These are phyloP conservation scores for Paramecium biaurelia DNA, from an alignment of 73 alveolate genomes.

Conservation along the genomic window DNA sequence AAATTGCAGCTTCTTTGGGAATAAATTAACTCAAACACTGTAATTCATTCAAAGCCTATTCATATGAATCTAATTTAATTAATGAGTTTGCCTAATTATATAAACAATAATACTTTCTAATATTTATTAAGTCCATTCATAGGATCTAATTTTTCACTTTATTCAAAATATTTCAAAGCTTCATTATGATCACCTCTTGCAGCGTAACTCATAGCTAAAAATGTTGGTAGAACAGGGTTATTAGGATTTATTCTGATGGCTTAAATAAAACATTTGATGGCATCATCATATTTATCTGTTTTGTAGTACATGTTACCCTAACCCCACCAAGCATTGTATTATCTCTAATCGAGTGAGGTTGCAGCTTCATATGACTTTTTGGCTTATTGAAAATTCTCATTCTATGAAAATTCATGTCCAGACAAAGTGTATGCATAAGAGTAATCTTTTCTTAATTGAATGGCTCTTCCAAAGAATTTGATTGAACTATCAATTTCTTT, in stretches of 20 bases:
- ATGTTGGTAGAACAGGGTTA: slow-evolving; percentile 88
- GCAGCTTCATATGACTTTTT: slow-evolving; percentile 86
- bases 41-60: slow-evolving; percentile 85
- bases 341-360: slow-evolving; percentile 85
- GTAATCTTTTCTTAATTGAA: slow-evolving; percentile 82
- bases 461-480: slow-evolving; percentile 93
- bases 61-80: slow-evolving; percentile 77
- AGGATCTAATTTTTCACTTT: slow-evolving; percentile 81
- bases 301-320: slow-evolving; percentile 92
- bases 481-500: slow-evolving; percentile 96
- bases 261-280: slow-evolving; percentile 76
- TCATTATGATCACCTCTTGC: slow-evolving; percentile 77
- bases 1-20: slow-evolving; percentile 95
- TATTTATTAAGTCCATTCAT: slow-evolving; percentile 86
- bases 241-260: slow-evolving; percentile 84
- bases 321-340: slow-evolving; percentile 99
- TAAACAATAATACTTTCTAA: slow-evolving; percentile 59
- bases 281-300: slow-evolving; percentile 91
- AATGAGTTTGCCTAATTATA: slow-evolving; percentile 82
- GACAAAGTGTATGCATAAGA: slow-evolving; percentile 93
- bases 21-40: slow-evolving; percentile 74
- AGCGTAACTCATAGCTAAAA: slow-evolving; percentile 89
- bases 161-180: slow-evolving; percentile 83
- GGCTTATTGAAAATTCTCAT: slow-evolving; percentile 91
- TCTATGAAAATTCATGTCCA: slow-evolving; percentile 94